Base-by-base conservation (phyloP, 192 early-diverging fungal genomes). In the Irineochytrium annulatum region DNA sequence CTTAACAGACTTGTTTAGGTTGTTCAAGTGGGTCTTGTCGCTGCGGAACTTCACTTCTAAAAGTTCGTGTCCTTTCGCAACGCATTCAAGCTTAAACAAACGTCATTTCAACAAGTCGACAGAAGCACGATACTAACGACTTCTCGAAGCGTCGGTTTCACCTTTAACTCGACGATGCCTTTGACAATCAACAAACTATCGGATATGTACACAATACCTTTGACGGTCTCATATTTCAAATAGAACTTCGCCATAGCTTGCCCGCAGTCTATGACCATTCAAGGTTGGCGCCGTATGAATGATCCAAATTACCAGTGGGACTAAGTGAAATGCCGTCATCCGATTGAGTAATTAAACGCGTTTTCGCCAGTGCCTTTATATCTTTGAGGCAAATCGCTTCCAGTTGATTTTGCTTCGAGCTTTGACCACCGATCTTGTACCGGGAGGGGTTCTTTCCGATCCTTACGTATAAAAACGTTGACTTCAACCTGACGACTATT, bases 381-480 rank as follows among this genome's bases (percentile, higher is more conserved):
- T 83, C 80, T 22, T 68, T 74, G 16, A 73, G 3, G 37, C 62
- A 79, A 8, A 82, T 79, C 4, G 51, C 52, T 41, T 75, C 70
- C 2, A 80, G 65, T 27, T 73, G 55, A 3, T 54, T 39, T 48
- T 72, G 60, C 14, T 60, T 31, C 8, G 30, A 45, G 16, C 43
- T 67, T 35, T 59, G 57, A 3, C 43, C 55, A n/a, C 67, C 59
- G 26, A 76, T 52, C 55, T 69, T 61, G 56, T 82, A 82, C 34
- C 69, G 57, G 20, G 61, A 17, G 0, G 80, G 80, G 58, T 82
- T 82, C 52, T 74, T 77, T 46, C 58, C 31, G 52, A 79, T 77
- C 5, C 80, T 57, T n/a, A 82, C 71, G 55, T 79, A 78, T 13
- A 82, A 62, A 71, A 80, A 82, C 5, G 80, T 72, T 24, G 77